phyloP scores from a whole-genome alignment of 106 monocot species.

The Allium sativum region DNA sequence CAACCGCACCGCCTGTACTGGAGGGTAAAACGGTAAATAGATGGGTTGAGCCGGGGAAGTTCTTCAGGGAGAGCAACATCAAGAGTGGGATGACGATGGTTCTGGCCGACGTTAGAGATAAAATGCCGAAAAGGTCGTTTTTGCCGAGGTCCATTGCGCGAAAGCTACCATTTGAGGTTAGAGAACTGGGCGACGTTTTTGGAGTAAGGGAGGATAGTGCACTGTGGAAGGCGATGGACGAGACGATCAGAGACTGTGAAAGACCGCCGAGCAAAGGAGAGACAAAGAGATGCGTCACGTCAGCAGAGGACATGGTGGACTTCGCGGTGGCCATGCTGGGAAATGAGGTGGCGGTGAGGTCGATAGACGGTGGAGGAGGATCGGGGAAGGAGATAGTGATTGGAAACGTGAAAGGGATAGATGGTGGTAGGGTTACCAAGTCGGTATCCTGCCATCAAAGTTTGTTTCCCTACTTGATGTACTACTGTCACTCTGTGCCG shows the following conservation, averaged over 20 bases:
- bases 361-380: conserved; percentile 38
- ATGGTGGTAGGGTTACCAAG: conserved; percentile 55
- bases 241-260: conserved; percentile 61
- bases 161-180: conserved; percentile 43
- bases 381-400: conserved; percentile 29
- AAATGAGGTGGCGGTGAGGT: conserved; percentile 41
- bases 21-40: background rate
- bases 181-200: conserved; percentile 31
- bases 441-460: conserved; percentile 96
- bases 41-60: conserved; percentile 19
- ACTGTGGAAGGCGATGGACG: conserved; percentile 46
- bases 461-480: conserved; percentile 77
- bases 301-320: conserved; percentile 82
- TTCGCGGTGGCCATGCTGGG: conserved; percentile 65
- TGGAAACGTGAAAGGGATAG: conserved; percentile 46
- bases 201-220: conserved; percentile 27
- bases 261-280: conserved; percentile 77
- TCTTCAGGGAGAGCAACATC: conserved; percentile 19
- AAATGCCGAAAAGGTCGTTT: conserved; percentile 8
- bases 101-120: conserved; percentile 11
- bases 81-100: conserved; percentile 1
- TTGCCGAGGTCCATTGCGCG: conserved; percentile 53
- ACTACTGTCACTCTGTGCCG: conserved; percentile 94
- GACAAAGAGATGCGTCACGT: conserved; percentile 76
- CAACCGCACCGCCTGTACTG: background rate